Conservation (phyloP, 2,329 filamentous ascomycete species). For the Sclerotinia nivalis region DNA sequence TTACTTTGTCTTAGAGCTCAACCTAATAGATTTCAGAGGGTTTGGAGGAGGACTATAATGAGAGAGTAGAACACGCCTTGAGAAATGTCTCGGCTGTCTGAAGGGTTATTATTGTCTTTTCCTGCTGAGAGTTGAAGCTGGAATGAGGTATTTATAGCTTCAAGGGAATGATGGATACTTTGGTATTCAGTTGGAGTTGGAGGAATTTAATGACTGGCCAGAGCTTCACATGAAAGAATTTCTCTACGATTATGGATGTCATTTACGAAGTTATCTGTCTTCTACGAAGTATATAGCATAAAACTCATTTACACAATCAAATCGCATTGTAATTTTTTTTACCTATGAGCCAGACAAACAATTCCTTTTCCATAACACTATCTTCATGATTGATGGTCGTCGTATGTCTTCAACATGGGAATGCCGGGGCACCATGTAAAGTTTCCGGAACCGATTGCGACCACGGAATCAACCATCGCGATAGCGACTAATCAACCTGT, state of each 20-base stretch:
- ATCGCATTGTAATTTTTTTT: background rate
- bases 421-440: background rate
- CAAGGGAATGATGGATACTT: background rate
- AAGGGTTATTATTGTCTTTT: background rate
- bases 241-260: background rate
- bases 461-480: background rate
- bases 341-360: background rate
- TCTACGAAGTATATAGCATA: background rate
- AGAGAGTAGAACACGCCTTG: background rate
- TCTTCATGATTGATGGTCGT: background rate
- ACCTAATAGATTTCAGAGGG: background rate
- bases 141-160: background rate
- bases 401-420: too few relatives aligned
- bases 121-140: background rate
- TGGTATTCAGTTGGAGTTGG: background rate
- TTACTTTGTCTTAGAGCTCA: background rate
- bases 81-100: background rate
- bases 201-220: background rate
- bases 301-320: background rate
- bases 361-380: background rate
- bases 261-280: background rate
- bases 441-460: background rate
- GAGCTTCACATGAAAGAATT: background rate
- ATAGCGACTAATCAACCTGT: background rate
- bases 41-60: background rate